phyloP scores from a whole-genome alignment of 2,329 filamentous ascomycete genomes.

The Plenodomus tracheiphilus region DNA sequence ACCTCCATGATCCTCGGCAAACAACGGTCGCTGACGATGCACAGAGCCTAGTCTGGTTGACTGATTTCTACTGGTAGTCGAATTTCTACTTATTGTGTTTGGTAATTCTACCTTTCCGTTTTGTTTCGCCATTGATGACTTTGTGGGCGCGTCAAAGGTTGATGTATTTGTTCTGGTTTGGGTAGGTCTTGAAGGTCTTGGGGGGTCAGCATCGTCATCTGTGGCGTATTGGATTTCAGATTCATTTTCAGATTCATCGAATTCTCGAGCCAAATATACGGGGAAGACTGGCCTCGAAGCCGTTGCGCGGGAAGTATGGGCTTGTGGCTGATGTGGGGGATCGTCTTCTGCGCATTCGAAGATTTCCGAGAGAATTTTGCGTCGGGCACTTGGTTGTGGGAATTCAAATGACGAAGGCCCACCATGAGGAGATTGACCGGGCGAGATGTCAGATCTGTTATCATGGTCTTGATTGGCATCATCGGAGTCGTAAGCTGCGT shows the following conservation, averaged over 20 bases:
- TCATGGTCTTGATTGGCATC: not conserved
- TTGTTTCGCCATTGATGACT: constrained; percentile 7
- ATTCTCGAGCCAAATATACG: not conserved
- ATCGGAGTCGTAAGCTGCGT: not conserved
- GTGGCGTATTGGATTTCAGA: not conserved
- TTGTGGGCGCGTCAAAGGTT: constrained; percentile 4
- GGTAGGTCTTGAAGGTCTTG: not conserved
- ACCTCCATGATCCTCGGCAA: not conserved
- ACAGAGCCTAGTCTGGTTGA: not conserved
- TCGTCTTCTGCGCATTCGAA: not conserved
- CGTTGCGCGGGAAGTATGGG: not conserved
- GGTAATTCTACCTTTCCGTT: constrained; percentile 7
- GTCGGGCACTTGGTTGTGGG: not conserved
- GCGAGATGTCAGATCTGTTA: too few species aligned
- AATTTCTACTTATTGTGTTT: not conserved
- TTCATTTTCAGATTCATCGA: not conserved
- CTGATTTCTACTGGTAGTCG: not conserved
- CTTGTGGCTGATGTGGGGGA: not conserved
- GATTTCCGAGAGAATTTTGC: not conserved
- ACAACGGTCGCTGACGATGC: not conserved
- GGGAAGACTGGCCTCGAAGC: not conserved
- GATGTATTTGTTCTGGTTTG: not conserved
- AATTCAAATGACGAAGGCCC: not conserved
- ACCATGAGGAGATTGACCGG: too few species aligned
- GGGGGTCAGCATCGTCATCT: not conserved